A percentile compares a stretch with the other conserved stretches of the same genome.
Evolutionary conservation across 2,329 filamentous ascomycete genomes (phyloP).

Genomic region (Fusarium sp.): DNA sequence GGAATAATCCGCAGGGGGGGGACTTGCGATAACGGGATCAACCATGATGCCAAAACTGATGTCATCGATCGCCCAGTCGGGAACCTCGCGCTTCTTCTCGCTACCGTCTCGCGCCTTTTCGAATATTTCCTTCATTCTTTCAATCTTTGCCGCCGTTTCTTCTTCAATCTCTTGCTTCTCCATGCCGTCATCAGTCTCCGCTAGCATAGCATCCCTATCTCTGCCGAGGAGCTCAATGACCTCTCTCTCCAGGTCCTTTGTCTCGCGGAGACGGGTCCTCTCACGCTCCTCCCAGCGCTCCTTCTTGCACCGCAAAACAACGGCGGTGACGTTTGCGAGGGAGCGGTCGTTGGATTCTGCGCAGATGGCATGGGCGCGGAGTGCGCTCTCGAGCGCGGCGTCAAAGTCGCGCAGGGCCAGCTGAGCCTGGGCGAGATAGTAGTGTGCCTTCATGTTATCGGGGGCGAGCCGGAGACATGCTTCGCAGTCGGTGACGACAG

Average conservation of each 20-base stretch:
- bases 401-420: slow-evolving; percentile 73
- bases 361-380: slow-evolving; percentile 78
- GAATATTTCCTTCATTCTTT: slow-evolving; percentile 59
- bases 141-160: slow-evolving; percentile 60
- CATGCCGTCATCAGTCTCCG: slow-evolving; percentile 55
- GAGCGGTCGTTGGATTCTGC: slow-evolving; percentile 71
- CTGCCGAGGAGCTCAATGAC: slow-evolving; percentile 62
- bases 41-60: slow-evolving; percentile 80
- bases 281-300: slow-evolving; percentile 85
- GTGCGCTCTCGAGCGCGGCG: slow-evolving; percentile 76
- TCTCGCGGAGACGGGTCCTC: slow-evolving; percentile 65
- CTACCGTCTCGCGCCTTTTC: slow-evolving; percentile 58
- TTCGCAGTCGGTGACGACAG: slow-evolving; percentile 80
- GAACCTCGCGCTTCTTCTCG: slow-evolving; percentile 68
- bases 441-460: slow-evolving; percentile 81
- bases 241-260: slow-evolving; percentile 68
- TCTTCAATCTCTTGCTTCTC: slow-evolving; percentile 59
- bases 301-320: slow-evolving; percentile 85
- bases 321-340: slow-evolving; percentile 75
- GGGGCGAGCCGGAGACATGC: slow-evolving; percentile 76
- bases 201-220: slow-evolving; percentile 57
- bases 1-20: neutral
- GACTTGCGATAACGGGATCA: slow-evolving; percentile 70
- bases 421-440: slow-evolving; percentile 85
- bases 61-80: slow-evolving; percentile 81